These are phyloP conservation scores for Salmacisia buchloeana DNA, from an alignment of 1,284 basidiomycete genomes.

Conservation along the genomic window DNA sequence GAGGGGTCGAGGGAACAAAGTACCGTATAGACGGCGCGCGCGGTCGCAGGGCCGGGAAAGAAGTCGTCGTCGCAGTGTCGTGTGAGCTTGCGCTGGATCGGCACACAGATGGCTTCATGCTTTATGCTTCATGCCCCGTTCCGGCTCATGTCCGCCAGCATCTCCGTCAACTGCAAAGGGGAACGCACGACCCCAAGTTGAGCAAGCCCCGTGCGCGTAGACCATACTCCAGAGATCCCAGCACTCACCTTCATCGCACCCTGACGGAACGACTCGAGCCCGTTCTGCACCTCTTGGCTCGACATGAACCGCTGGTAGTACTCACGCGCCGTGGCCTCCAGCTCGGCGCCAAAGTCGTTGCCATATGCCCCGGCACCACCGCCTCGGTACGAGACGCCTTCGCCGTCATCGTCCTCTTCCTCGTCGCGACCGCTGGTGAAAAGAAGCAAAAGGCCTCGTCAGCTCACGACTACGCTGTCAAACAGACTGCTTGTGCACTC, in stretches of 20 bases:
- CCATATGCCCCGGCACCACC: constrained; percentile 19
- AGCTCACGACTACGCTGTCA: constrained; percentile 51
- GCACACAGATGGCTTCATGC: too few relatives aligned
- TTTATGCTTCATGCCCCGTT: constrained; percentile 44
- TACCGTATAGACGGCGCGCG: too few relatives aligned
- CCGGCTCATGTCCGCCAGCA: constrained; percentile 47
- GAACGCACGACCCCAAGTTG: background rate
- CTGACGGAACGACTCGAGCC: constrained; percentile 44
- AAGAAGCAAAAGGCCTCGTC: background rate
- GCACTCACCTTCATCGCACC: constrained; percentile 42
- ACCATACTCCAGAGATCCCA: background rate
- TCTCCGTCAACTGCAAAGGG: constrained; percentile 34
- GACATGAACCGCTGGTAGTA: constrained; percentile 49
- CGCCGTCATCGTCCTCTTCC: constrained; percentile 44
- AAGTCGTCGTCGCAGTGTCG: background rate
- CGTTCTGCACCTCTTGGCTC: constrained; percentile 49
- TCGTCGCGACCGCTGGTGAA: constrained; percentile 75
- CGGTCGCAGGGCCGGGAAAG: too few relatives aligned
- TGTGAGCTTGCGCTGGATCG: background rate
- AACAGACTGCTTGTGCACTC: background rate
- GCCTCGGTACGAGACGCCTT: constrained; percentile 1
- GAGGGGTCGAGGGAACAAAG: too few relatives aligned
- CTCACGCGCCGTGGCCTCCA: constrained; percentile 43
- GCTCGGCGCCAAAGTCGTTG: constrained; percentile 37
- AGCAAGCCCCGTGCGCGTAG: background rate